Percentiles rank a stretch among this genome's conserved stretches.
Conservation (phyloP, 768 basidiomycete species). For the Tulasnella sp. region DNA sequence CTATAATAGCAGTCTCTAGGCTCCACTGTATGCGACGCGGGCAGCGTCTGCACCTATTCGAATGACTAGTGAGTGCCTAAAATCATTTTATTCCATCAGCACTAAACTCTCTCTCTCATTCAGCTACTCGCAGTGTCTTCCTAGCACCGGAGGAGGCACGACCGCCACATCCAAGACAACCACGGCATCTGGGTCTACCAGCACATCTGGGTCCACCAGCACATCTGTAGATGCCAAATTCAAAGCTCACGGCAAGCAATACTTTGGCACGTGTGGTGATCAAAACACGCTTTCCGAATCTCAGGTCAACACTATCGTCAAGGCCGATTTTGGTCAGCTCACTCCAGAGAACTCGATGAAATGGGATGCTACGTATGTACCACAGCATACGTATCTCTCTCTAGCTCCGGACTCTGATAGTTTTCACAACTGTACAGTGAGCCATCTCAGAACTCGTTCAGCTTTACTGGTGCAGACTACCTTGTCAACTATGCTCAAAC, state of each 20-base stretch:
- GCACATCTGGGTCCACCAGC: too few relatives aligned
- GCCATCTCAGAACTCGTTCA: slow-evolving; percentile 18
- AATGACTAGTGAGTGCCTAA: background rate
- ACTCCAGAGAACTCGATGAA: slow-evolving; percentile 24
- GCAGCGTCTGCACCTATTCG: background rate
- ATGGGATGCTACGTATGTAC: slow-evolving; percentile 4
- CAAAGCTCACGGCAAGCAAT: background rate
- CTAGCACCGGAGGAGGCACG: background rate
- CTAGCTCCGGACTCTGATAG: background rate
- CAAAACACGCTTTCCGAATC: background rate
- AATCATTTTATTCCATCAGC: background rate
- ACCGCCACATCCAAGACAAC: background rate
- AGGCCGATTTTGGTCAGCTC: slow-evolving; percentile 21
- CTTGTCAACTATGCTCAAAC: slow-evolving; percentile 12
- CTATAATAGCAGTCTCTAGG: background rate
- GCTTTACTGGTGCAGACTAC: slow-evolving; percentile 15
- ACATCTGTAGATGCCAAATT: background rate
- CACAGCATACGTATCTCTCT: background rate
- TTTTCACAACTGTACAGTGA: background rate
- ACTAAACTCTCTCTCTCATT: background rate
- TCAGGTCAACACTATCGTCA: slow-evolving; percentile 16
- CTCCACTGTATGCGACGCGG: background rate
- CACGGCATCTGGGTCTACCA: background rate
- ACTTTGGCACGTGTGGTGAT: slow-evolving; percentile 11
- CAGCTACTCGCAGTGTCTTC: background rate